A percentile compares a stretch with the other conserved stretches of the same genome.
These are phyloP conservation scores for Sodiomyces alkalinus DNA, from an alignment of 2,329 filamentous ascomycete genomes.

Conservation along the genomic window DNA sequence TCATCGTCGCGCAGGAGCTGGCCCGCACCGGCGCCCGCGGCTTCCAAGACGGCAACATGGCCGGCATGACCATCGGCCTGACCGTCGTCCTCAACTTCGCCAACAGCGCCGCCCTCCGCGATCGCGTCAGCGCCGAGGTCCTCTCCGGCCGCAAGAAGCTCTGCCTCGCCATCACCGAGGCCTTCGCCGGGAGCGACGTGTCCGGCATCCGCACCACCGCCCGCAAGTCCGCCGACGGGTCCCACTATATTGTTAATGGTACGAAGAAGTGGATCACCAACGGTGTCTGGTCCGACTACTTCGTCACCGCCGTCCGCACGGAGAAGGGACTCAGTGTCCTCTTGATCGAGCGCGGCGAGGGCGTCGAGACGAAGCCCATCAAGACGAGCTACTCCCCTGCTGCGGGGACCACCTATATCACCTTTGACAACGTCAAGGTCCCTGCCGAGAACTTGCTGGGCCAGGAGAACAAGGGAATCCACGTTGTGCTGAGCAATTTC, in stretches of 20 bases:
- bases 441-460: conserved; percentile 65
- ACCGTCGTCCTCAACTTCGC: conserved; percentile 3
- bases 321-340: conserved; percentile 67
- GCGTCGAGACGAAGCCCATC: conserved; percentile 61
- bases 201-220: conserved; percentile 68
- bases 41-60: conserved; percentile 78
- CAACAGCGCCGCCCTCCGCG: conserved; percentile 36
- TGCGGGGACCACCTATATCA: conserved; percentile 65
- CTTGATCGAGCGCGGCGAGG: conserved; percentile 58
- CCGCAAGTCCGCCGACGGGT: conserved; percentile 58
- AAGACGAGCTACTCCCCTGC: conserved; percentile 70
- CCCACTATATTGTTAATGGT: conserved; percentile 56
- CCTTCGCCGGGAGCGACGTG: conserved; percentile 74
- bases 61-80: conserved; percentile 48
- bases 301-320: conserved; percentile 66
- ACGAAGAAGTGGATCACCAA: conserved; percentile 83
- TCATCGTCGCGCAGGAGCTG: conserved; percentile 62
- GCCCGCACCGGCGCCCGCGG: conserved; percentile 55
- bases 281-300: conserved; percentile 69
- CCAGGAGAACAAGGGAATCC: conserved; percentile 72
- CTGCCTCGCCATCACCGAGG: conserved; percentile 76
- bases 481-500: conserved; percentile 75
- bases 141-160: conserved; percentile 76
- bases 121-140: conserved; percentile 54
- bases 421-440: conserved; percentile 78